Evolutionary conservation across 2,329 filamentous ascomycete species (phyloP).

Genomic region (Corynespora cassiicola): DNA sequence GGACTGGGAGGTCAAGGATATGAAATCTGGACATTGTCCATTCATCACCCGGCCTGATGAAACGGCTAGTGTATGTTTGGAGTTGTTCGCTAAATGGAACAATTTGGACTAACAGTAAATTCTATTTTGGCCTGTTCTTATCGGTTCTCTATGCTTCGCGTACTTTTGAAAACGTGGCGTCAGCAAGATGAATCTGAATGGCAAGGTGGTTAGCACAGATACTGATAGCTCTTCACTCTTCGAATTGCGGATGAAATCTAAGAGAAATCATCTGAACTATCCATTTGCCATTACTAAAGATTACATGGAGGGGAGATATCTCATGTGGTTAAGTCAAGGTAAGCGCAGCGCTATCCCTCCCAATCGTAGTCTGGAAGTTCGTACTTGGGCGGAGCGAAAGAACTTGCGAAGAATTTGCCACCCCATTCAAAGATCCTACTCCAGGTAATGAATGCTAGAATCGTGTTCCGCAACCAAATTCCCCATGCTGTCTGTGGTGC

Average conservation of each 20-base stretch:
- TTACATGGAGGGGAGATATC: too few relatives aligned
- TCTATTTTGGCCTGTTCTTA: too few relatives aligned
- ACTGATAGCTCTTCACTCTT: too few relatives aligned
- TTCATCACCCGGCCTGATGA: slow-evolving; percentile 15
- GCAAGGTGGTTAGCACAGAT: too few relatives aligned
- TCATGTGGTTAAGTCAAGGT: too few relatives aligned
- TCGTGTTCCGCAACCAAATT: slow-evolving; percentile 50
- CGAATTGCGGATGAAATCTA: too few relatives aligned
- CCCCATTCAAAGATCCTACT: slow-evolving; percentile 38
- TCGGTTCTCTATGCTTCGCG: too few relatives aligned
- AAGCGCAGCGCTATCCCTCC: too few relatives aligned
- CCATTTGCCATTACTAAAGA: too few relatives aligned
- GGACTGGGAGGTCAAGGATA: slow-evolving; percentile 13
- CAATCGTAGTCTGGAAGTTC: slow-evolving; percentile 49
- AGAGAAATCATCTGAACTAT: too few relatives aligned
- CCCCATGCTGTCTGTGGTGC: slow-evolving; percentile 25
- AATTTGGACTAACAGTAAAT: not conserved
- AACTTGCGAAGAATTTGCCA: slow-evolving; percentile 36
- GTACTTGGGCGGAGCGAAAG: slow-evolving; percentile 43
- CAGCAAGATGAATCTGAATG: too few relatives aligned
- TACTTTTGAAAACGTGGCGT: too few relatives aligned
- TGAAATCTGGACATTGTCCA: slow-evolving; percentile 16
- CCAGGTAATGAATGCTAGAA: slow-evolving; percentile 51
- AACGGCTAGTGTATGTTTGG: not conserved
- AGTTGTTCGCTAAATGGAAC: slow-evolving; percentile 6